Base-by-base conservation (phyloP, 371 early-diverging fungal species). In the Choanephora cucurbitarum region DNA sequence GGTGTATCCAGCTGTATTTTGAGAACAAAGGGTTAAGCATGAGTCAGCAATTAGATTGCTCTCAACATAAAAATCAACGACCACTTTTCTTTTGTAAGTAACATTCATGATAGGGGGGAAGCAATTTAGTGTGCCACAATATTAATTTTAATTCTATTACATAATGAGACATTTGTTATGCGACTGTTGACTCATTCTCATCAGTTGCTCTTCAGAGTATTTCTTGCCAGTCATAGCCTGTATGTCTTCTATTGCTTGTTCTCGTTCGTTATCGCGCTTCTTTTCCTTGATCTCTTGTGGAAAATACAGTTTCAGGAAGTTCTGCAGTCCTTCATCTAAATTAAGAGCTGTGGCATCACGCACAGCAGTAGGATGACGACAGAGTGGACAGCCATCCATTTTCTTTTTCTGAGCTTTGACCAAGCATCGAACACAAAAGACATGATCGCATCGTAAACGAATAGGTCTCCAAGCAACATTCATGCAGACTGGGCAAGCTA, bases 371-470 rank as follows among this genome's bases (percentile, higher is more conserved):
- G 72, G 60, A 18, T 77, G 62, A 22, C 91, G 82, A 50, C 91
- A 91, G 6, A 91, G 55, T 2, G 91, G 91, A 53, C 91, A 91
- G 58, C 88, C 68, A 23, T 67, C 63, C 62, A 88, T 72, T 5
- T 71, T 66, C 31, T 81, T 73, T 5, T 69, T 60, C 19, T 83
- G 82, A 1, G 91, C 87, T 51, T 89, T 86, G 52, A 91, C 77
- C 31, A 90, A 48, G 48, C 91, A 91, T 0, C 87, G 82, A 13
- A 87, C 80, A 58, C 91, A 91, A 55, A 87, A 91, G 8, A 88
- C 74, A 58, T 91, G 91, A 0, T 67, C 59, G 62, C 91, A 91
- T 31, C 70, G 66, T 17, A 91, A 66, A 1, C 90, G 84, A 49
- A 91, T 84, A 10, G 91, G 91, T 31, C 83, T 73, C 90, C 90